Conservation (phyloP, 495 filamentous ascomycete genomes). For the Pyronema omphalodes region DNA sequence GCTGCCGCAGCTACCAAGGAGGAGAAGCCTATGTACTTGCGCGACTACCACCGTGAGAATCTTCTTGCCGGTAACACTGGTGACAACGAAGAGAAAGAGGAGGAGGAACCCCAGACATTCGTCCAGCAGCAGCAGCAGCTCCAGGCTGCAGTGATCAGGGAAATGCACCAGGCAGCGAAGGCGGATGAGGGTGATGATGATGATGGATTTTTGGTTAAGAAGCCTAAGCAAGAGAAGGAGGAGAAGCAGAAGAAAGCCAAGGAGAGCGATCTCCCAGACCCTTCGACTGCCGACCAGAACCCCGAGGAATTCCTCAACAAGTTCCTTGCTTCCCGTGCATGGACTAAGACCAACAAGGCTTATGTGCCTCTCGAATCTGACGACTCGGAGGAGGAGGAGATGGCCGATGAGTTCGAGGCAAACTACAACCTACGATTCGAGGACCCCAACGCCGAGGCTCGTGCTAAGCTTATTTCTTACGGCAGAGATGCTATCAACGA, state of each 20-base stretch:
- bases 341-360: slow-evolving; percentile 42
- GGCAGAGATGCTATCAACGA: slow-evolving; percentile 64
- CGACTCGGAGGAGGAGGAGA: slow-evolving; percentile 64
- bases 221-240: slow-evolving; percentile 25
- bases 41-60: slow-evolving; percentile 79
- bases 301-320: slow-evolving; percentile 80
- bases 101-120: slow-evolving; percentile 45
- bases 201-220: slow-evolving; percentile 51
- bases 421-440: slow-evolving; percentile 98
- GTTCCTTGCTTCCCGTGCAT: slow-evolving; percentile 75
- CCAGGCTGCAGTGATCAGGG: slow-evolving; percentile 53
- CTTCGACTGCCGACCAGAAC: slow-evolving; percentile 58
- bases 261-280: slow-evolving; percentile 30
- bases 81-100: slow-evolving; percentile 33
- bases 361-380: slow-evolving; percentile 78
- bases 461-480: slow-evolving; percentile 70
- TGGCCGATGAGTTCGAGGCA: slow-evolving; percentile 71
- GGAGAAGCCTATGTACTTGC: slow-evolving; percentile 69
- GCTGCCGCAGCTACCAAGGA: slow-evolving; percentile 30
- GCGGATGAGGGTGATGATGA: slow-evolving; percentile 40
- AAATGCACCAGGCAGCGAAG: slow-evolving; percentile 50
- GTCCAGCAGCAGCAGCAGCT: slow-evolving; percentile 69
- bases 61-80: slow-evolving; percentile 44
- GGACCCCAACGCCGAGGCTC: slow-evolving; percentile 49
- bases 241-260: slow-evolving; percentile 19